These are phyloP conservation scores for Circinella minor DNA, from an alignment of 371 early-diverging fungal species.

Conservation along the genomic window DNA sequence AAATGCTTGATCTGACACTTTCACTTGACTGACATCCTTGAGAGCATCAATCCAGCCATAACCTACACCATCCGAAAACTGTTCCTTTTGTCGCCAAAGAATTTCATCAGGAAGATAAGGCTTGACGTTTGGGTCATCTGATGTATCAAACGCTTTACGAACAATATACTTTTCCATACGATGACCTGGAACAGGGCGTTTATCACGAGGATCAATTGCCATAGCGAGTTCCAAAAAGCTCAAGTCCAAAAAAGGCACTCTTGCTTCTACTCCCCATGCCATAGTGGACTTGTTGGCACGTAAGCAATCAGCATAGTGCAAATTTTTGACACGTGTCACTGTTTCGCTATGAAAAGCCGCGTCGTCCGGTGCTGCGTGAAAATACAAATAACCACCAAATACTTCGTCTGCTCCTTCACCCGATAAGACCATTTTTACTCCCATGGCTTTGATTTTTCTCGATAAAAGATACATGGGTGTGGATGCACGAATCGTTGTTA, in stretches of 20 bases:
- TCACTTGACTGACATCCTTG: slow-evolving; percentile 70
- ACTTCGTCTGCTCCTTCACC: slow-evolving; percentile 98
- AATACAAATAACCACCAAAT: slow-evolving; percentile 97
- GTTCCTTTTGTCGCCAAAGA: slow-evolving; percentile 98
- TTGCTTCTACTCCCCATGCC: slow-evolving; percentile 98
- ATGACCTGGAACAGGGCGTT: slow-evolving; percentile 65
- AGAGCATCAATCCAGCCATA: slow-evolving; percentile 96
- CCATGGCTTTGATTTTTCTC: slow-evolving; percentile 96
- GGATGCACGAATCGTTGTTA: slow-evolving; percentile 97
- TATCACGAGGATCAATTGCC: slow-evolving; percentile 81
- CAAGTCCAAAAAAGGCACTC: slow-evolving; percentile 96
- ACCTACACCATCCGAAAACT: slow-evolving; percentile 97
- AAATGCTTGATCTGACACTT: slow-evolving; percentile 80
- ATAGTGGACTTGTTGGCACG: slow-evolving; percentile 98
- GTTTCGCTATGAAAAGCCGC: slow-evolving; percentile 87
- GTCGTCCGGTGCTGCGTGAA: slow-evolving; percentile 90
- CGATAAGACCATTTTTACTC: slow-evolving; percentile 97
- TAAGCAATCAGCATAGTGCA: slow-evolving; percentile 93
- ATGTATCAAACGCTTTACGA: slow-evolving; percentile 85
- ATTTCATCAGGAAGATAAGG: slow-evolving; percentile 92
- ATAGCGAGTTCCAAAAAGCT: slow-evolving; percentile 89
- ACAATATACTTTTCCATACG: slow-evolving; percentile 88
- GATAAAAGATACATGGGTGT: slow-evolving; percentile 97
- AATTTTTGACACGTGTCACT: slow-evolving; percentile 88
- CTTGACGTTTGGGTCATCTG: slow-evolving; percentile 63